phyloP scores from a whole-genome alignment of 1,284 basidiomycete genomes.

The Meira miltonrushii region DNA sequence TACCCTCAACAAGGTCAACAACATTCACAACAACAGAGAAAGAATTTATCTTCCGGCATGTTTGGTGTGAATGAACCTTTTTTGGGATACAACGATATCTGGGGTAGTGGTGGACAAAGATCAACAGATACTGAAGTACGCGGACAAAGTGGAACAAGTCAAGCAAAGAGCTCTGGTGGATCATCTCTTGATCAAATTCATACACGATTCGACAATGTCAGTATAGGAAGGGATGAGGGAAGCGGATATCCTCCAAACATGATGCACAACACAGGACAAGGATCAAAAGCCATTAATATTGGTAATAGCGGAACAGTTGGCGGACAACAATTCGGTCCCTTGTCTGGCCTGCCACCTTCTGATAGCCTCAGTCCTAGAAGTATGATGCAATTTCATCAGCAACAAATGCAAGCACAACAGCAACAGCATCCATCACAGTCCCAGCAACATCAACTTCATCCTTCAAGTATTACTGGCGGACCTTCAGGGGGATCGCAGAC shows the following conservation, averaged over 20 bases:
- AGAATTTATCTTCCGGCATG: not conserved
- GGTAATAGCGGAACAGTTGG: not conserved
- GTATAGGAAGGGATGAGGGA: conserved; percentile 8
- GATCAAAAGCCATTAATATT: not conserved
- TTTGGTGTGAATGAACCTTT: conserved; percentile 22
- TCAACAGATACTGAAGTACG: not conserved
- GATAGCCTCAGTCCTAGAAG: conserved; percentile 41
- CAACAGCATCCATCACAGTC: not conserved
- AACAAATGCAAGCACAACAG: conserved; percentile 36
- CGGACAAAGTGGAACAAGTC: not conserved
- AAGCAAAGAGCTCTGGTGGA: not conserved
- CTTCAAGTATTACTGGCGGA: not conserved
- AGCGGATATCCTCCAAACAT: too few relatives aligned
- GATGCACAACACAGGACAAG: not conserved
- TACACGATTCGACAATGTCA: conserved; percentile 9
- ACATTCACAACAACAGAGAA: not conserved
- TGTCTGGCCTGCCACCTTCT: conserved; percentile 16
- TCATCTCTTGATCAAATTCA: not conserved
- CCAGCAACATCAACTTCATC: not conserved
- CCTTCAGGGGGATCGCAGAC: not conserved
- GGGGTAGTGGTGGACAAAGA: conserved; percentile 13
- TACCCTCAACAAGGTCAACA: not conserved
- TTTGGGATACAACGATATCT: conserved; percentile 40
- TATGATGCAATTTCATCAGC: conserved; percentile 39
- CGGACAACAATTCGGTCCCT: conserved; percentile 14